Conservation (phyloP, 2,329 filamentous ascomycete species). For the Westerdykella aurantiaca region DNA sequence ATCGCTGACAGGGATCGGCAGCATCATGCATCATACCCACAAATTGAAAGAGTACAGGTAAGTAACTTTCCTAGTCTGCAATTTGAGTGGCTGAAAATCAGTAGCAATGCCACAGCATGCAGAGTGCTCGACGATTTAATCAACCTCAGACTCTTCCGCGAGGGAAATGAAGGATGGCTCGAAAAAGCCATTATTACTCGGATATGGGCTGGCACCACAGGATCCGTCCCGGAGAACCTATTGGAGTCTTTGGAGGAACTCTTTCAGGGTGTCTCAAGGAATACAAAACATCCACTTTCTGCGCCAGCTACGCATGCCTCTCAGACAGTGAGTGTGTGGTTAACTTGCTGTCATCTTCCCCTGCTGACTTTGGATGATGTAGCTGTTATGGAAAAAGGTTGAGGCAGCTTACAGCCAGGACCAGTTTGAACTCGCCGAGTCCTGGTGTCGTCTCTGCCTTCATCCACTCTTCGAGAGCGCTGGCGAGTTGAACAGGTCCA, state of each 20-base stretch:
- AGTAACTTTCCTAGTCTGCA: background rate
- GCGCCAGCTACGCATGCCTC: conserved; percentile 59
- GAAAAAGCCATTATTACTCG: conserved; percentile 65
- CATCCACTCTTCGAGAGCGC: conserved; percentile 61
- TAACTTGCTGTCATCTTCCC: background rate
- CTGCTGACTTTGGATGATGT: conserved; percentile 4
- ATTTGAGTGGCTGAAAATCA: conserved; percentile 3
- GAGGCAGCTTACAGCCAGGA: conserved; percentile 53
- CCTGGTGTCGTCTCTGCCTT: conserved; percentile 67
- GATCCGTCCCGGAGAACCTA: conserved; percentile 31
- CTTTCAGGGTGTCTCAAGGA: conserved; percentile 45
- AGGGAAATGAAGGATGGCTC: conserved; percentile 54
- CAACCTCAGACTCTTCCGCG: conserved; percentile 48
- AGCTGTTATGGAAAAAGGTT: conserved; percentile 80
- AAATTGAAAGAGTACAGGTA: conserved; percentile 49
- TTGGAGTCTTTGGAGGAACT: conserved; percentile 39
- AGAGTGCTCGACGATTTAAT: conserved; percentile 61
- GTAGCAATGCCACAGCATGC: conserved; percentile 36
- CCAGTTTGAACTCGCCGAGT: conserved; percentile 51
- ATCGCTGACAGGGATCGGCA: conserved; percentile 13
- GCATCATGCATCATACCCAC: conserved; percentile 61
- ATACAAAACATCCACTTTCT: conserved; percentile 47
- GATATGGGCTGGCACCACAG: conserved; percentile 58
- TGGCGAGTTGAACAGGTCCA: conserved; percentile 61
- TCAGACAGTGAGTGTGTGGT: conserved; percentile 52